Evolutionary conservation across 306 rosid genomes (phyloP), one percentile per base, ranked within the genome.

Genomic region (Quercus alba): DNA sequence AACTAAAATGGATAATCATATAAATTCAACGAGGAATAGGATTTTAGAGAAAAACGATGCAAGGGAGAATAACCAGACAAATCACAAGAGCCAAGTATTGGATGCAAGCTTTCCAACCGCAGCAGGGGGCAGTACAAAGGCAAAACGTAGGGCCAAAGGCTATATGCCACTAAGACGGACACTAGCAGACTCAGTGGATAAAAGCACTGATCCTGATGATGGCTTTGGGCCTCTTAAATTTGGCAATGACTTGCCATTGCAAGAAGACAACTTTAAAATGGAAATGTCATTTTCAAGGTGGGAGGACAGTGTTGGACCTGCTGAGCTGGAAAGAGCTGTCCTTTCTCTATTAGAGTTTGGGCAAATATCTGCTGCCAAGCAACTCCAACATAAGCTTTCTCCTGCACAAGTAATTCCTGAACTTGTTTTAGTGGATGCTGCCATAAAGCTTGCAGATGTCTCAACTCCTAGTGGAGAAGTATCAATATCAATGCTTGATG

Each of bases 321-420:
- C 89, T 64, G 98, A 95, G 77, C 86, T 91, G 84, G 93, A 95
- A 81, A 93, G 90, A 77, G 98, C 99, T 69, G 94, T 93, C 70
- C 99, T 95, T 86, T 95, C 99, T 21, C 86, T 93, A 74, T 87
- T 95, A 87, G 99, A 95, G 82, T 93, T 90, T 86, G 97, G 99
- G 75, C 99, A 95, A 90, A 89, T 93, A 84, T 74, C 90, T 10
- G 99, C 97, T 5, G 91, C 99, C 78, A 93, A 95, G 88, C 97
- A 95, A 81, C 93, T 93, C 73, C 99, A 95, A 41, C 82, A 84
- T 84, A 95, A 95, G 91, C 88, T 95, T 77, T 95, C 99, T 75
- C 97, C 98, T 13, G 91, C 84, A 52, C 83, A 89, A 81, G 79
- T 91, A 62, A 96, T 97, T 77, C 81, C 94, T 73, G 98, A 93